A percentile compares a stretch with the other conserved stretches of the same genome.
phyloP scores from a whole-genome alignment of 805 yeast species.

The Pichia cabralensis region DNA sequence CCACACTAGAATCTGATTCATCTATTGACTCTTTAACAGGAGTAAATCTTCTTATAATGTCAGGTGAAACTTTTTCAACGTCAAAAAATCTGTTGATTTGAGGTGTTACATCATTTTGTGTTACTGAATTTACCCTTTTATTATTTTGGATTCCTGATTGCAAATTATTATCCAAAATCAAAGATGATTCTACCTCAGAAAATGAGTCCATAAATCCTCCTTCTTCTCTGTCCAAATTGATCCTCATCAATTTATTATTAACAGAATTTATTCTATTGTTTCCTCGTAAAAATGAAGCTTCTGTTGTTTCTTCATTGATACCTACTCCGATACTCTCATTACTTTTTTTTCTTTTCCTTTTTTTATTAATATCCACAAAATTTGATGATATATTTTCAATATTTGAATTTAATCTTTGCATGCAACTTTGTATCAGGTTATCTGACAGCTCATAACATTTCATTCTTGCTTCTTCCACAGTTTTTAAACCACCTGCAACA shows the following conservation, averaged over 20 bases:
- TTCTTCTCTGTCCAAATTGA: slow-evolving; percentile 5
- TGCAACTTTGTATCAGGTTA: slow-evolving; percentile 3
- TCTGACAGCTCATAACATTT: slow-evolving; percentile 3
- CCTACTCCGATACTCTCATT: no score
- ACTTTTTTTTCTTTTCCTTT: slow-evolving; percentile 3
- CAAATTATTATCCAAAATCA: slow-evolving; percentile 6
- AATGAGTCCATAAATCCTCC: slow-evolving; percentile 2
- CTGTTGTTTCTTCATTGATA: not conserved
- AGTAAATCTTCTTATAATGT: no score
- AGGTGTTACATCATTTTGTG: slow-evolving; percentile 8
- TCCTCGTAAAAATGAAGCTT: slow-evolving; percentile 5
- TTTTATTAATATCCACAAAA: not conserved
- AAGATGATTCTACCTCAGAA: slow-evolving; percentile 7
- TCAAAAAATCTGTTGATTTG: slow-evolving; percentile 1
- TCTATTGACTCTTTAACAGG: no score
- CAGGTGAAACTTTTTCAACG: slow-evolving; percentile 1
- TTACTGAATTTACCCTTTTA: no score
- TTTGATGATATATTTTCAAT: not conserved
- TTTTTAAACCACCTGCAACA: slow-evolving; percentile 2
- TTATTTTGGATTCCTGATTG: no score
- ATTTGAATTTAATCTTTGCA: not conserved
- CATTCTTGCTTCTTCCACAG: slow-evolving; percentile 6
- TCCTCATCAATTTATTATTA: slow-evolving; percentile 11
- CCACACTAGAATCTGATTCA: slow-evolving; percentile 5
- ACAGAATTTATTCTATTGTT: slow-evolving; percentile 10